Base-by-base conservation (phyloP, 495 filamentous ascomycete species). In the Endocarpon pusillum region DNA sequence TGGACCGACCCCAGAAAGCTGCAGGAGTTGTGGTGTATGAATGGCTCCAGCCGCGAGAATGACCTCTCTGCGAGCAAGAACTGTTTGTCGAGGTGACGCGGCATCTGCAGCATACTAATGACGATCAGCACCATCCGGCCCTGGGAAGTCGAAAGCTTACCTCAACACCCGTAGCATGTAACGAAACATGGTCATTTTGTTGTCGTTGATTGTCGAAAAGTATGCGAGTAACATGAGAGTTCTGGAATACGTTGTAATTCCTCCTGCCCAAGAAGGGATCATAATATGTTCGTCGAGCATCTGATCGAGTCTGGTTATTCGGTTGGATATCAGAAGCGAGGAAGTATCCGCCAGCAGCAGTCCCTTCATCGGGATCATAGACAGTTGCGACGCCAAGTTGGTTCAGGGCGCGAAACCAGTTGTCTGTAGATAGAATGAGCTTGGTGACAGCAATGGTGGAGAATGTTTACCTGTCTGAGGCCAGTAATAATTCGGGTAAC, bases 21-120 rank as follows among this genome's bases (percentile, higher is more conserved):
- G 49, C 6, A 67, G 41, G n/a, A 75, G 53, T 38, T 72, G 64
- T 0, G 70, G 70, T 16, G 65, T 62, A 41, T 67, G 67, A 39
- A 73, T 55, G 16, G 62, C 45, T 8, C 70, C 70, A 33, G 64
- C 62, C 0, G 69, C 48, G 3, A 75, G 41, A 38, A 75, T 73
- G 14, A 72, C 65, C 43, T 75, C 70, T 32, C 58, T 60, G 8
- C 48, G 57, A 2, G 59, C 57, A 18, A 42, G 45, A 28, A 59
- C 53, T 18, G 43, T 48, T 35, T 34, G 33, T 11, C 36, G 52
- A 1, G 53, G 54, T 5, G 35, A 33, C 2, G 51, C 53, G 14
- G 37, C 35, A 29, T 55, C 45, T 5, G 37, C 33, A 0, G 51
- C 53, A 25, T 56, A 56, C 36, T 56, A 25, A 8, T 8, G 12